These are phyloP conservation scores for Pharus latifolius DNA, from an alignment of 176 grass and related monocot genomes.

Conservation along the genomic window DNA sequence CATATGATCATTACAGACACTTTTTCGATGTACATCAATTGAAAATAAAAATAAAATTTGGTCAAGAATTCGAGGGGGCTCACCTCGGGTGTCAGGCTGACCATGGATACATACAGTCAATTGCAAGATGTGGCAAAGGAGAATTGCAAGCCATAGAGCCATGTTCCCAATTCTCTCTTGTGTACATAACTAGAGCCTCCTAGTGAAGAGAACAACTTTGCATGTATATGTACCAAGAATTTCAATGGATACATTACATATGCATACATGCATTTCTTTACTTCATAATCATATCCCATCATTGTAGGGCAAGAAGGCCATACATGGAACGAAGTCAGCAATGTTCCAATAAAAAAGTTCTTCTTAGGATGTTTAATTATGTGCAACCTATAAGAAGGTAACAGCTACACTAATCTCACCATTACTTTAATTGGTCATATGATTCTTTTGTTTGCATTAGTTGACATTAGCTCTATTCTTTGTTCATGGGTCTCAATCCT, in stretches of 20 bases:
- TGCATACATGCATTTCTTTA: neutral
- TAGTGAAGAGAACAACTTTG: neutral
- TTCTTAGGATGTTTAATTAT: neutral
- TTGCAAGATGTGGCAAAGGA: slow-evolving; percentile 14
- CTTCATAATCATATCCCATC: neutral
- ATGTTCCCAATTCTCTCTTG: neutral
- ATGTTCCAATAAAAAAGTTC: neutral
- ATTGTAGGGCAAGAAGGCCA: neutral
- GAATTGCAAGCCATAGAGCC: slow-evolving; percentile 2
- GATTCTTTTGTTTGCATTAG: neutral
- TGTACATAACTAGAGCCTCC: neutral
- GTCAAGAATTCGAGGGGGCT: neutral
- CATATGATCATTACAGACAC: neutral
- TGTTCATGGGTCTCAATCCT: neutral
- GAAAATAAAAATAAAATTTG: neutral
- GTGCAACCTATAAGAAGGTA: neutral
- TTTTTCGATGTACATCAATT: neutral
- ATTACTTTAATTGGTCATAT: neutral
- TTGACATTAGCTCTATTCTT: neutral
- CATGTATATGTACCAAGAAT: neutral
- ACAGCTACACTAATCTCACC: neutral
- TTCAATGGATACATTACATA: neutral
- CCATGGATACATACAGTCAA: neutral
- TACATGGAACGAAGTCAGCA: neutral
- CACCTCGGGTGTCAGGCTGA: slow-evolving; percentile 17